phyloP scores from a whole-genome alignment of 768 basidiomycete species.

The Leccinum variicolor region DNA sequence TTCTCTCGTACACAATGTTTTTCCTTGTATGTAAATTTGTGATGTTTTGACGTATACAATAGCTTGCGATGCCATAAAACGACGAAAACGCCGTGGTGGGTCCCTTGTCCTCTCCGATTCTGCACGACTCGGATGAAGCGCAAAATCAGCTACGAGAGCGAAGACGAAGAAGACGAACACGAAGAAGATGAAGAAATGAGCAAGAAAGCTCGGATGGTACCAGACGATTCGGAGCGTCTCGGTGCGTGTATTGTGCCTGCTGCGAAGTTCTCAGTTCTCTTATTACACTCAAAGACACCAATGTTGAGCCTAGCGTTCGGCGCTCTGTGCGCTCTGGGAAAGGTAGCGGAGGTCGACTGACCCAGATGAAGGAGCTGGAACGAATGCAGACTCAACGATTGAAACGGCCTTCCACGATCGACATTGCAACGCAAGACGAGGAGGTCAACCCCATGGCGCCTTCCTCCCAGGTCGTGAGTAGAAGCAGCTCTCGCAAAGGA shows the following conservation, averaged over 20 bases:
- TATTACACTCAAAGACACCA: no score
- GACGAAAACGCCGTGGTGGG: neutral
- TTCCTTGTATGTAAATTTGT: neutral
- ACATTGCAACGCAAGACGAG: neutral
- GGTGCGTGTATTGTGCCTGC: no score
- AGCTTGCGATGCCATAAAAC: neutral
- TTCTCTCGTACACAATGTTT: neutral
- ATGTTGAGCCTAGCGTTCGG: neutral
- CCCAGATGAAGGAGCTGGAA: neutral
- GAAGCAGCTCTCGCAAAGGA: neutral
- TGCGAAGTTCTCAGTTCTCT: no score
- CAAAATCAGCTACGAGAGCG: neutral
- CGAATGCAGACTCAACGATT: neutral
- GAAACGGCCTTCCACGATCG: neutral
- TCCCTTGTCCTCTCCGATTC: neutral
- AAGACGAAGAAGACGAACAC: neutral
- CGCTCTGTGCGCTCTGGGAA: neutral
- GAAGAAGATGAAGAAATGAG: neutral
- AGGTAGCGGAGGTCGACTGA: constrained; percentile 1
- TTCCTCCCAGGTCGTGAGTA: neutral
- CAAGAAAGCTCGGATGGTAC: neutral
- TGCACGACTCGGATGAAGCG: neutral
- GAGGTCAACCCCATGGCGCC: constrained; percentile 6
- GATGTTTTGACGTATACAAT: neutral
- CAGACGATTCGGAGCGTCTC: neutral